Evolutionary conservation across 805 yeast genomes (phyloP), one percentile per base, ranked within the genome.

Genomic region (Candida wancherniae): DNA sequence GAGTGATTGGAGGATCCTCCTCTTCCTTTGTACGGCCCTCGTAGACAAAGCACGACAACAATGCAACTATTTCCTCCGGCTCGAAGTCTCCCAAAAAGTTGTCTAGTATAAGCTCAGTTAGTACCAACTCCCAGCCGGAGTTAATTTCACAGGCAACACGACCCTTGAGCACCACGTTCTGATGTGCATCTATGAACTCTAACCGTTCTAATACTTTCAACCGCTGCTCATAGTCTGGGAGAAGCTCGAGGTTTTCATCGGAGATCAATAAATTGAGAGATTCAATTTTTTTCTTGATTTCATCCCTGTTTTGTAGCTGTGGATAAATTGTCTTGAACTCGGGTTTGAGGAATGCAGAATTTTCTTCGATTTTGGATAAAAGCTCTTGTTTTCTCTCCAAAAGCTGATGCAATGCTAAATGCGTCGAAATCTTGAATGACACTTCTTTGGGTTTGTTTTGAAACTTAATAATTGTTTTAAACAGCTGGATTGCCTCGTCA

Each of bases 31-130:
- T 68, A 11, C 75, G 69, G 1, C 97, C 97, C 50, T 92, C 97
- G 51, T 84, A 92, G 1, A 92, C 95, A 61, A 92, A 92, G 21
- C 84, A 85, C 0, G 97, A 86, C 19, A 92, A 59, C 28, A 92
- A 64, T 0, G 97, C 97, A n/a, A 88, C 97, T 40, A 92, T 87
- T 57, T 92, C 98, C 50, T 87, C 96, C 1, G 97, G 87, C 41
- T 88, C 94, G 52, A 84, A 88, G 36, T 86, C 94, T 18, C 90
- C 95, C 40, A 92, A 63, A 63, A 90, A 87, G 58, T 92, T 92
- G 50, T 90, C 95, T 46, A 92, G 67, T 11, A 92, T 75, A 33
- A 92, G 67, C 56, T 92, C 98, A 0, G 98, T 90, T 8, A 92
- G 55, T 3, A 83, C 80, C 34, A 88, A 67, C 57, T 92, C 98